Conservation (phyloP, 108 stramenopile species). For the Skeletonema menzelii region DNA sequence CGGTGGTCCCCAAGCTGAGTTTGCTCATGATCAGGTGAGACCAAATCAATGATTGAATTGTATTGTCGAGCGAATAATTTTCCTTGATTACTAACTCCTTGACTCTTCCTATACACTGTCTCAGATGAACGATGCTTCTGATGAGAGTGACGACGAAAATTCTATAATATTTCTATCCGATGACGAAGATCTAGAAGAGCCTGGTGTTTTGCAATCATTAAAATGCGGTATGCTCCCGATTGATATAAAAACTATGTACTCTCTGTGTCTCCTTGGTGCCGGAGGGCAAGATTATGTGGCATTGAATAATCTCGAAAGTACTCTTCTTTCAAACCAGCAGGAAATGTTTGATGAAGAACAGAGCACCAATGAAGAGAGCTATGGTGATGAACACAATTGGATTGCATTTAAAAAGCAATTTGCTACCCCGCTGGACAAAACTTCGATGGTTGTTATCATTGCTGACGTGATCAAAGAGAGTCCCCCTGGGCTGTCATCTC, state of each 20-base stretch:
- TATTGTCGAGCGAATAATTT: background rate
- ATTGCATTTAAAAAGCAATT: constrained; percentile 48
- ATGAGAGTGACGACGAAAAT: constrained; percentile 48
- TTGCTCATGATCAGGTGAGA: constrained; percentile 65
- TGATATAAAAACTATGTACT: constrained; percentile 62
- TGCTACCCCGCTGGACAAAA: constrained; percentile 49
- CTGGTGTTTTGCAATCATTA: constrained; percentile 46
- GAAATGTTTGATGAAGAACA: constrained; percentile 12
- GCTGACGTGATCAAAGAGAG: constrained; percentile 60
- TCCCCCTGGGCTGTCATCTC: constrained; percentile 23
- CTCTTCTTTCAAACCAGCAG: constrained; percentile 41
- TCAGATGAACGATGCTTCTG: constrained; percentile 27
- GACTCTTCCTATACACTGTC: background rate
- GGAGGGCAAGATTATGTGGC: constrained; percentile 72
- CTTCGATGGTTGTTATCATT: constrained; percentile 55
- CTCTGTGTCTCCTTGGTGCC: constrained; percentile 60
- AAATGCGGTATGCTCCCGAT: constrained; percentile 65
- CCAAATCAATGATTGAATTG: background rate
- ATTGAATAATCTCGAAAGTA: constrained; percentile 55
- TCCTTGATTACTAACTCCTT: background rate
- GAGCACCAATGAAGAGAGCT: constrained; percentile 6
- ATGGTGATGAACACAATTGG: constrained; percentile 48
- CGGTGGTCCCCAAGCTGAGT: constrained; percentile 31
- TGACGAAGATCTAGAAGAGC: constrained; percentile 58
- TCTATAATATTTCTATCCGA: constrained; percentile 51